phyloP scores from a whole-genome alignment of 2,329 filamentous ascomycete species.

The Xylaria sp. region DNA sequence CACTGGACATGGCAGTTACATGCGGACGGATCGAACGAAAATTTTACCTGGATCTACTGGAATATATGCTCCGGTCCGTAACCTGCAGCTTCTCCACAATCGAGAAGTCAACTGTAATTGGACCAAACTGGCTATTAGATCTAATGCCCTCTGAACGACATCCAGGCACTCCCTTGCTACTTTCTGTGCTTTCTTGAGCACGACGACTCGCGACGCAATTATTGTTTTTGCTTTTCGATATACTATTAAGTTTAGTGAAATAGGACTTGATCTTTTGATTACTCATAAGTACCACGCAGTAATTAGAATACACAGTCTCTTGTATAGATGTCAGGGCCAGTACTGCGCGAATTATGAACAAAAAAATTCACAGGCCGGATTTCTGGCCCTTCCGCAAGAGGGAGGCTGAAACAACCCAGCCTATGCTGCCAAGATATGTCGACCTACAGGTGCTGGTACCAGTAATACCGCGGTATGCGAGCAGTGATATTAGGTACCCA shows the following conservation, averaged over 20 bases:
- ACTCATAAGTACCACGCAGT: background rate
- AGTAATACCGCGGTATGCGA: background rate
- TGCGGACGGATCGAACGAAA: background rate
- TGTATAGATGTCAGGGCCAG: background rate
- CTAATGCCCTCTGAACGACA: background rate
- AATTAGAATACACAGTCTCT: background rate
- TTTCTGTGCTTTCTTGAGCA: background rate
- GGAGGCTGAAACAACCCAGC: background rate
- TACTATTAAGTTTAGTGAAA: background rate
- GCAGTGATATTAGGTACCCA: background rate
- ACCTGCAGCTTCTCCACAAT: slow-evolving; percentile 4
- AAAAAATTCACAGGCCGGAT: background rate
- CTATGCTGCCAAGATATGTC: background rate
- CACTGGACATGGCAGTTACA: background rate
- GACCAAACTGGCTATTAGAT: background rate
- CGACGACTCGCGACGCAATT: background rate
- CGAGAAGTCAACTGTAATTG: slow-evolving; percentile 1
- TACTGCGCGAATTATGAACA: background rate
- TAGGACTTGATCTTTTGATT: background rate
- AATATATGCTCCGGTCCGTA: slow-evolving; percentile 1
- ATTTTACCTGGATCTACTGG: background rate
- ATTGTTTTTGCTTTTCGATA: background rate
- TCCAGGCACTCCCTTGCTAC: background rate
- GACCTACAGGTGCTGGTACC: background rate
- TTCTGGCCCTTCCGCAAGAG: background rate